Conservation (phyloP, 495 filamentous ascomycete genomes). For the Penicillium alfredii region DNA sequence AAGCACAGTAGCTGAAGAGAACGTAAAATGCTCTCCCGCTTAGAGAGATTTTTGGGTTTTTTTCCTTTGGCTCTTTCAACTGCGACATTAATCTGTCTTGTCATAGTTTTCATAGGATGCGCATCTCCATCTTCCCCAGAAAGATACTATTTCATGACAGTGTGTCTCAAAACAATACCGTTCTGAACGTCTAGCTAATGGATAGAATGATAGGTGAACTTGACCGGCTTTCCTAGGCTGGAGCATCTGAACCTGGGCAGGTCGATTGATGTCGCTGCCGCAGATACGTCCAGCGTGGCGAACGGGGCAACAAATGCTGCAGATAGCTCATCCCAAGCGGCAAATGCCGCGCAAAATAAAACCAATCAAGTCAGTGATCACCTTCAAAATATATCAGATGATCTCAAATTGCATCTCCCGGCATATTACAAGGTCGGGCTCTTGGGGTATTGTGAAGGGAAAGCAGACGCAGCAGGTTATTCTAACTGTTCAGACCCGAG, state of each 20-base stretch:
- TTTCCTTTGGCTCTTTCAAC: slow-evolving; percentile 2
- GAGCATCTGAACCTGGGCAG: background rate
- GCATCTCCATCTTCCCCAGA: slow-evolving; percentile 1
- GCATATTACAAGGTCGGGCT: slow-evolving; percentile 1
- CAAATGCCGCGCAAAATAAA: background rate
- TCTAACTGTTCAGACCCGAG: slow-evolving; percentile 3
- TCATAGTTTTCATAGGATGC: slow-evolving; percentile 4
- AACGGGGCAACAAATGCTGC: background rate
- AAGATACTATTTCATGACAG: slow-evolving; percentile 5
- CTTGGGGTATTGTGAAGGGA: slow-evolving; percentile 3
- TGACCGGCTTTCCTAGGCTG: background rate
- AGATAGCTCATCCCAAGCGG: background rate
- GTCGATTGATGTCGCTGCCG: background rate
- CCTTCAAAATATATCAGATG: background rate
- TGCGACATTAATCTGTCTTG: slow-evolving; percentile 1
- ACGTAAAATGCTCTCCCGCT: background rate
- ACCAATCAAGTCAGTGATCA: background rate
- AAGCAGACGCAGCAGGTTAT: background rate
- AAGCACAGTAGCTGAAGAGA: no score
- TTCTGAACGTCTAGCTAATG: background rate
- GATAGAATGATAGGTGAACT: slow-evolving; percentile 1
- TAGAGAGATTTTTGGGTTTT: background rate
- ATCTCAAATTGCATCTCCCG: slow-evolving; percentile 3
- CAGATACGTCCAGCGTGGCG: background rate
- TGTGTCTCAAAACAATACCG: background rate